Evolutionary conservation across 306 rosid genomes (phyloP).

Genomic region (Lotus japonicus): DNA sequence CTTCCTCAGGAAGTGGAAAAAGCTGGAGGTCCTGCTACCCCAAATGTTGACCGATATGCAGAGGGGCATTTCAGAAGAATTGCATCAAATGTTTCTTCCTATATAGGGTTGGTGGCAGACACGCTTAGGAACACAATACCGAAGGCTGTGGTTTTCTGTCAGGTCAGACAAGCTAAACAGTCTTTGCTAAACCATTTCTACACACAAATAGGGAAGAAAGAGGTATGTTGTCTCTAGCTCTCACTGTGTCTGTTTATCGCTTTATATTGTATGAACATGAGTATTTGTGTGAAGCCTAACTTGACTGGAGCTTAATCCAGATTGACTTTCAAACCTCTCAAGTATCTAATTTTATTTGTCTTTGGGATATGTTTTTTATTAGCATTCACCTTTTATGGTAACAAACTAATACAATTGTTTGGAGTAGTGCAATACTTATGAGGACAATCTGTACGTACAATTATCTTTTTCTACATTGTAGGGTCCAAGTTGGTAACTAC

Average conservation of each 20-base stretch:
- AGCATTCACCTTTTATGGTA: neutral
- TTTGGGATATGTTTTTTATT: neutral
- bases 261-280: neutral
- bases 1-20: conserved; percentile 87
- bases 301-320: neutral
- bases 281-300: no score
- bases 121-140: conserved; percentile 49
- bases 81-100: conserved; percentile 82
- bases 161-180: conserved; percentile 79
- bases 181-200: conserved; percentile 79
- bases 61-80: conserved; percentile 82
- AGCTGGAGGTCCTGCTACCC: conserved; percentile 35
- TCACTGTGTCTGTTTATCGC: neutral
- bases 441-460: no score
- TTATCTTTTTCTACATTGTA: no score
- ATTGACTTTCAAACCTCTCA: neutral
- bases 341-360: neutral
- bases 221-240: conserved; percentile 46
- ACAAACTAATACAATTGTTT: neutral
- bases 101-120: conserved; percentile 83
- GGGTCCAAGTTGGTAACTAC: no score
- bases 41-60: conserved; percentile 55
- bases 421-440: no score
- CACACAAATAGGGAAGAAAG: conserved; percentile 74
- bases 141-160: conserved; percentile 36